Evolutionary conservation across 192 early-diverging fungal genomes (phyloP), one percentile per base, ranked within the genome.

Genomic region (Backusella australiensis): DNA sequence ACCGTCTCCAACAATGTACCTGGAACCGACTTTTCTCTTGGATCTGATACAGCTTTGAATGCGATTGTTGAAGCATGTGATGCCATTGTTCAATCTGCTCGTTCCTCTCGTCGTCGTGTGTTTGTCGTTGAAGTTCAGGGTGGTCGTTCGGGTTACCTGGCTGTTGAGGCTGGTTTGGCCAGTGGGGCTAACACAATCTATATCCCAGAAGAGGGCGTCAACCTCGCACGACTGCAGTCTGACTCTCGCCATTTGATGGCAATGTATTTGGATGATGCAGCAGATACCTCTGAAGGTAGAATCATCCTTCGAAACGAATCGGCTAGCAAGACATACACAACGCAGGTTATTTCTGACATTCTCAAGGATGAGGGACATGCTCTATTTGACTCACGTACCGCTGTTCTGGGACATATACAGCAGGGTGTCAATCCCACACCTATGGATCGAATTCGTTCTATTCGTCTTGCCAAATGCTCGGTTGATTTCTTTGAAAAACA

Each of bases 101-200:
- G 92, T 36, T 93, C 97, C 17, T 93, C 90, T 66, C 83, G 95
- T 75, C 93, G 94, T 68, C 88, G 97, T 34, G 96, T 99, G 21
- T 99, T 99, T 89, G 93, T 99, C 32, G 94, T 99, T 32, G 97
- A 99, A 88, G 93, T 95, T 21, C 97, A 99, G 75, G 97, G 97
- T 59, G 97, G 97, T 63, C 93, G 94, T 75, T 93, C 92, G 84
- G 97, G 97, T 75, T 98, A 93, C 85, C 85, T 99, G 74, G 93
- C 97, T 1, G 92, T 94, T 5, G 83, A 94, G 71, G 92, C 91
- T 44, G 97, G 94, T 14, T 85, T 99, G 3, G 86, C 92, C 32
- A 52, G 90, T 21, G 97, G 97, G 38, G 96, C 97, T 0, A 96
- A 92, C 6, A 93, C 91, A 0, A 89, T 93, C 5, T 99, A 99